A percentile compares a stretch with the other conserved stretches of the same genome.
Conservation (phyloP, 805 yeast genomes). For the Grigorovia yakushimaensis region DNA sequence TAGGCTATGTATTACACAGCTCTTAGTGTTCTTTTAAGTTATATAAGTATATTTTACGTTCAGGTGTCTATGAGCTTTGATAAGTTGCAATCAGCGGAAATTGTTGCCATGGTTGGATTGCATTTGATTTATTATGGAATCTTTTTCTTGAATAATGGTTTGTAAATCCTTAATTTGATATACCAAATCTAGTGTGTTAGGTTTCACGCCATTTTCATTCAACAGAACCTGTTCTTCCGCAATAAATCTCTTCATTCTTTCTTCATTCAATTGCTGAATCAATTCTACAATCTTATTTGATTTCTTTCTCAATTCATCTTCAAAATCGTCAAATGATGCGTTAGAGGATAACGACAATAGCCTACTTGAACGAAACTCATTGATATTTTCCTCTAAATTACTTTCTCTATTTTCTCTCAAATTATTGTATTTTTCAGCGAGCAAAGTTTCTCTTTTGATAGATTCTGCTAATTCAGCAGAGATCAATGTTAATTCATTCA, state of each 20-base stretch:
- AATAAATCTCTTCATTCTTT: constrained; percentile 53
- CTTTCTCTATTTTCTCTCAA: not conserved
- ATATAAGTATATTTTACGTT: no score
- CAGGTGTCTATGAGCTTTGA: no score
- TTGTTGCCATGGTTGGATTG: not conserved
- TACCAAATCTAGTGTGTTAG: constrained; percentile 46
- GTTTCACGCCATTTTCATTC: constrained; percentile 42
- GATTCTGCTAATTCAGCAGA: constrained; percentile 67
- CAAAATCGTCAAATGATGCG: constrained; percentile 18
- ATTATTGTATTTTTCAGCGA: constrained; percentile 37
- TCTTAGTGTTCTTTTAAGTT: no score
- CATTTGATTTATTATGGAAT: constrained; percentile 38
- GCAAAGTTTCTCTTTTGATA: constrained; percentile 54
- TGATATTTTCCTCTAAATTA: not conserved
- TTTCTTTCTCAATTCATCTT: constrained; percentile 30
- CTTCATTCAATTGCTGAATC: constrained; percentile 50
- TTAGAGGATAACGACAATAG: not conserved
- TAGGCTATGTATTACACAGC: no score
- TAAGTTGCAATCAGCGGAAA: no score
- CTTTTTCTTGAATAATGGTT: constrained; percentile 37
- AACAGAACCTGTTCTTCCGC: constrained; percentile 62
- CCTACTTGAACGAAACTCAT: not conserved
- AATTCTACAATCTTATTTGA: constrained; percentile 40
- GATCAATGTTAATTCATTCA: constrained; percentile 56
- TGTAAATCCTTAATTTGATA: constrained; percentile 47